These are phyloP conservation scores for Fusarium begoniae DNA, from an alignment of 2,329 filamentous ascomycete genomes.

Conservation along the genomic window DNA sequence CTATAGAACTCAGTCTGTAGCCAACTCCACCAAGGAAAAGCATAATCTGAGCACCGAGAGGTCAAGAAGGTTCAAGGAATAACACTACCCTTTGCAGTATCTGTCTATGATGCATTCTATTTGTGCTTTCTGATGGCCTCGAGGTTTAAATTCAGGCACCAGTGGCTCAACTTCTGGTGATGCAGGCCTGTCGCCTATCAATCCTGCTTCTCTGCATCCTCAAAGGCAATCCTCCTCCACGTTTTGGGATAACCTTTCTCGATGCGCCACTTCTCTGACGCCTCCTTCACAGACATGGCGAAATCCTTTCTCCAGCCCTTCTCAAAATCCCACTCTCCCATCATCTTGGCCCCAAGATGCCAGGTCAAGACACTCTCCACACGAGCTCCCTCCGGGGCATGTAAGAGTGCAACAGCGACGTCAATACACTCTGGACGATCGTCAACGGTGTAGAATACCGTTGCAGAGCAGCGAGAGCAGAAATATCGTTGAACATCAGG, in stretches of 20 bases:
- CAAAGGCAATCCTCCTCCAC: constrained; percentile 15
- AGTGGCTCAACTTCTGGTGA: not conserved
- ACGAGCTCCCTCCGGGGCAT: constrained; percentile 55
- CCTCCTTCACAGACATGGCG: constrained; percentile 8
- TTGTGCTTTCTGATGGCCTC: not conserved
- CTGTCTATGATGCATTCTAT: not conserved
- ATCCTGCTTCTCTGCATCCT: not conserved
- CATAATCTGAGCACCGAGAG: not conserved
- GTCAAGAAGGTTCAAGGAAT: not conserved
- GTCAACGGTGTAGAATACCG: constrained; percentile 56
- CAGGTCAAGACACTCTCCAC: constrained; percentile 56
- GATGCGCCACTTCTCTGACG: constrained; percentile 37
- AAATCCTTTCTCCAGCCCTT: constrained; percentile 30
- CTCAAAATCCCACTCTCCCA: constrained; percentile 9
- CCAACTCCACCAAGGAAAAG: not conserved
- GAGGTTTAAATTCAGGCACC: not conserved
- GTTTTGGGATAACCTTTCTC: constrained; percentile 11
- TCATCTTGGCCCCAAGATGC: constrained; percentile 46
- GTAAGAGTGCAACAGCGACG: constrained; percentile 55
- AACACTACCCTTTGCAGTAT: rapidly evolving
- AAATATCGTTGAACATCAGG: constrained; percentile 58
- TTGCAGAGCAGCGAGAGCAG: constrained; percentile 58
- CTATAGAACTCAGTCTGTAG: not conserved
- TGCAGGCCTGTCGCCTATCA: not conserved
- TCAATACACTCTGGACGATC: constrained; percentile 52